These are phyloP conservation scores for Candida jianshihensis DNA, from an alignment of 805 yeast species.

Conservation along the genomic window DNA sequence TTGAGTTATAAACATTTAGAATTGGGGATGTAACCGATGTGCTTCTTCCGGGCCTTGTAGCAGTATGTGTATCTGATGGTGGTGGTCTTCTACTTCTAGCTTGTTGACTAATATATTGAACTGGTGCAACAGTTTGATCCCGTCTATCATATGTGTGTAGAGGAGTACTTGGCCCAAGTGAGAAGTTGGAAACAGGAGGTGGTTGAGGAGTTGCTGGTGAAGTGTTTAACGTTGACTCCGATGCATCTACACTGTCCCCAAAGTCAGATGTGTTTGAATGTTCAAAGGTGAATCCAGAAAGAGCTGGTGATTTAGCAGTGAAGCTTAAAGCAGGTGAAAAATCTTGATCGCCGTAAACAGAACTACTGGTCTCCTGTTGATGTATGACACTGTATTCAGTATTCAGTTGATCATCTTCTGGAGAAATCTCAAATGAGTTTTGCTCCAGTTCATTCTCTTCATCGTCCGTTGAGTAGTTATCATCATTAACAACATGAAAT, in stretches of 20 bases:
- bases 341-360: slow-evolving; percentile 12
- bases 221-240: not conserved
- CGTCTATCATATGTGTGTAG: slow-evolving; percentile 30
- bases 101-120: slow-evolving; percentile 14
- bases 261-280: slow-evolving; percentile 5
- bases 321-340: slow-evolving; percentile 27
- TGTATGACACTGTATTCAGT: slow-evolving; percentile 12
- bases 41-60: slow-evolving; percentile 30
- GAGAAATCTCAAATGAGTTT: slow-evolving; percentile 8
- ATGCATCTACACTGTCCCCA: not conserved
- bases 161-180: slow-evolving; percentile 1
- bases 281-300: slow-evolving; percentile 21
- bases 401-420: slow-evolving; percentile 4
- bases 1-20: slow-evolving; percentile 11
- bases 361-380: slow-evolving; percentile 4
- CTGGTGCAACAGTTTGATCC: slow-evolving; percentile 29
- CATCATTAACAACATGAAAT: slow-evolving; percentile 24
- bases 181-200: not conserved
- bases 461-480: slow-evolving; percentile 15
- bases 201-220: not conserved
- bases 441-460: slow-evolving; percentile 8
- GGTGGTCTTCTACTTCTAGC: slow-evolving; percentile 30
- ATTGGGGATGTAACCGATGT: slow-evolving; percentile 23
- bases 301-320: slow-evolving; percentile 28
- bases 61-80: slow-evolving; percentile 26